Evolutionary conservation across 2,329 filamentous ascomycete species (phyloP).

Genomic region (Aspergillus piperis): DNA sequence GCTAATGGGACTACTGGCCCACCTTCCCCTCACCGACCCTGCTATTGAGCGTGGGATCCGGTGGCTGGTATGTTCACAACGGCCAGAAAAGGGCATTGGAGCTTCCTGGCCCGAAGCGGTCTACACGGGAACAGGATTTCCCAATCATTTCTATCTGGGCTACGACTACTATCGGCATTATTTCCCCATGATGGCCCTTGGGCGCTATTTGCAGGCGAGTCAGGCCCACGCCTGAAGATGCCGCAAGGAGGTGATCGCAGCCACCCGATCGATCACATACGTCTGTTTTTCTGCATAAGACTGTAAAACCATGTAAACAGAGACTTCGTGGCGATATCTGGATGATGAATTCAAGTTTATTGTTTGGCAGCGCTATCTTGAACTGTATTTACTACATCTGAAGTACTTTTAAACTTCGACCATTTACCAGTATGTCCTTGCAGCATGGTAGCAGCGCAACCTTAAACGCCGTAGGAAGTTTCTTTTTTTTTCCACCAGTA

Average conservation of each 20-base stretch:
- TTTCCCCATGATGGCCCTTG: constrained; percentile 33
- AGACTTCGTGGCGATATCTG: no score
- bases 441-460: neutral
- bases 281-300: no score
- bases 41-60: constrained; percentile 19
- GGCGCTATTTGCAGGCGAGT: constrained; percentile 16
- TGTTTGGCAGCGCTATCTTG: no score
- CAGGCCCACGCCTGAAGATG: neutral
- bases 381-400: no score
- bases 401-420: no score
- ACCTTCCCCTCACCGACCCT: constrained; percentile 9
- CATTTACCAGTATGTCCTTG: neutral
- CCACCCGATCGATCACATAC: no score
- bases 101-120: constrained; percentile 20
- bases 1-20: constrained; percentile 30
- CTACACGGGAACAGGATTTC: constrained; percentile 28
- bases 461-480: no score
- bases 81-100: neutral
- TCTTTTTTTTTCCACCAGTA: no score
- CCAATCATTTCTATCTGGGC: constrained; percentile 25
- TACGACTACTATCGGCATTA: constrained; percentile 29
- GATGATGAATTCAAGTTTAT: no score
- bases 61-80: constrained; percentile 18
- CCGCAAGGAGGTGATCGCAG: no score
- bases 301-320: no score